Conservation (phyloP, 2,329 filamentous ascomycete species). For the Dothistroma septosporum region DNA sequence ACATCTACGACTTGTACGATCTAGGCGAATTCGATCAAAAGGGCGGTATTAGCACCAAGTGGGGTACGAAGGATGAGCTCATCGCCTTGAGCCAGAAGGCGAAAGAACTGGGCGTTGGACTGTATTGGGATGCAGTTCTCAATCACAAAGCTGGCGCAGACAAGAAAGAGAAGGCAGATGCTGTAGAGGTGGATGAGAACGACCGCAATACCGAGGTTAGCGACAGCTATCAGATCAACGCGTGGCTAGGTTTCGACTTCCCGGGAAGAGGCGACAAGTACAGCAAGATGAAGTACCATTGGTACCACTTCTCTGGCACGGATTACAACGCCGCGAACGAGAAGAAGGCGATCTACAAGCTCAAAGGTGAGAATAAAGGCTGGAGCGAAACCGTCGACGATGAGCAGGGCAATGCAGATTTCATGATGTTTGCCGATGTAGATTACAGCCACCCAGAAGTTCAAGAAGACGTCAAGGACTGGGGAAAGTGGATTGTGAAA, state of each 20-base stretch:
- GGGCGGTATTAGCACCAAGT: conserved; percentile 59
- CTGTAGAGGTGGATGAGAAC: conserved; percentile 56
- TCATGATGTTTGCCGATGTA: conserved; percentile 67
- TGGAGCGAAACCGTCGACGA: conserved; percentile 60
- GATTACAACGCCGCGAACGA: conserved; percentile 58
- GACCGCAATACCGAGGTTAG: conserved; percentile 20
- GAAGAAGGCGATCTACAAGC: conserved; percentile 60
- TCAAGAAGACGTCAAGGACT: conserved; percentile 58
- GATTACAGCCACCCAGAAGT: conserved; percentile 63
- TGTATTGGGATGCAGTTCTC: conserved; percentile 67
- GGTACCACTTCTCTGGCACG: conserved; percentile 63
- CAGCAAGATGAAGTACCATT: conserved; percentile 60
- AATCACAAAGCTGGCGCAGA: conserved; percentile 69
- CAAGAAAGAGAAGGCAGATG: conserved; percentile 57
- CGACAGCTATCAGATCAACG: conserved; percentile 51
- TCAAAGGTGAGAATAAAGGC: conserved; percentile 48
- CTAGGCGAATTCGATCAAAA: conserved; percentile 67
- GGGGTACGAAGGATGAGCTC: conserved; percentile 61
- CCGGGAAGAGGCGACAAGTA: conserved; percentile 57
- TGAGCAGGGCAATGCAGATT: conserved; percentile 58
- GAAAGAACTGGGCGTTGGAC: conserved; percentile 50
- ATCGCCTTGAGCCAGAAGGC: conserved; percentile 50
- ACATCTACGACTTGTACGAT: conserved; percentile 55
- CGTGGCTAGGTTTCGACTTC: conserved; percentile 65
- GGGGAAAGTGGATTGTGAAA: conserved; percentile 63